Evolutionary conservation across 2,329 filamentous ascomycete genomes (phyloP).

Genomic region (Ceratocystis ficicola): DNA sequence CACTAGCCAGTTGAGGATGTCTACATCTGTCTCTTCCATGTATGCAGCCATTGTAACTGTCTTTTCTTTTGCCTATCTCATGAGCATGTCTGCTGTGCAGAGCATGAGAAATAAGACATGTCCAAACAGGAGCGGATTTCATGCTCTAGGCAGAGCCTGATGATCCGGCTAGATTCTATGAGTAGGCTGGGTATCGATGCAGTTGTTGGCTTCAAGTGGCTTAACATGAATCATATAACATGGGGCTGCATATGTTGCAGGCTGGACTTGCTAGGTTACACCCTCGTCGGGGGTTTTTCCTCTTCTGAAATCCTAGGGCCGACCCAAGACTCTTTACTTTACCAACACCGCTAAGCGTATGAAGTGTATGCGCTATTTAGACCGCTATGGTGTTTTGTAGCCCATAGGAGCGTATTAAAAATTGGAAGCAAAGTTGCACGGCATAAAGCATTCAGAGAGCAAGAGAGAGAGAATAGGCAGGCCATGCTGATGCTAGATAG

Average conservation of each 20-base stretch:
- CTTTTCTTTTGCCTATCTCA: not conserved
- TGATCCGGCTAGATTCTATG: not conserved
- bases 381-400: no score
- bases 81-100: not conserved
- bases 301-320: no score
- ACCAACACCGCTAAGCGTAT: not conserved
- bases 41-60: not conserved
- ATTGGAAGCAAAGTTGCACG: not conserved
- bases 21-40: not conserved
- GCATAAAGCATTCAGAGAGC: not conserved
- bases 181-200: not conserved
- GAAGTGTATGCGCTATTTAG: not conserved
- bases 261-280: not conserved
- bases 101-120: not conserved
- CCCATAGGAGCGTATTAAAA: not conserved
- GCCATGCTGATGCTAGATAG: not conserved
- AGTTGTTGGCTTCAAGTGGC: not conserved
- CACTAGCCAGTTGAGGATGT: not conserved
- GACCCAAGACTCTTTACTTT: not conserved
- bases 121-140: no score
- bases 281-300: no score
- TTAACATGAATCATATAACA: not conserved
- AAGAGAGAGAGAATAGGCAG: not conserved
- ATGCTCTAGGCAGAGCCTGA: no score
- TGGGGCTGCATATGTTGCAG: not conserved